Evolutionary conservation across 2,329 filamentous ascomycete genomes (phyloP).

Genomic region (Fusarium sp.): DNA sequence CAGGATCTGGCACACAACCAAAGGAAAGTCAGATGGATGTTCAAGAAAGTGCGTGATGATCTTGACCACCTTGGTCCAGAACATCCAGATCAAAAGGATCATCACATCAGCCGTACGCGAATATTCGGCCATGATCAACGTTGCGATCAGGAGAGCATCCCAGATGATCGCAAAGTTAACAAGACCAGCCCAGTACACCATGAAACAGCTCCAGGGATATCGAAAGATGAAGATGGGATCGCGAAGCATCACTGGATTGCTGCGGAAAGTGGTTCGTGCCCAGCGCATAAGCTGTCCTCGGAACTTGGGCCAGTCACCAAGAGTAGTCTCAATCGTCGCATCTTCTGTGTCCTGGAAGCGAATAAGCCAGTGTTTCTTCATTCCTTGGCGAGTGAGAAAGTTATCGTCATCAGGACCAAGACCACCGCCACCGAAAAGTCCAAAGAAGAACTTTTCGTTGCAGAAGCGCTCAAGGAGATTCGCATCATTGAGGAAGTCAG

Average conservation of each 20-base stretch:
- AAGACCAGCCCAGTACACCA: slow-evolving; percentile 65
- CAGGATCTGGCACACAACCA: slow-evolving; percentile 60
- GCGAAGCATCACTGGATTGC: slow-evolving; percentile 62
- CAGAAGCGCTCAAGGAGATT: slow-evolving; percentile 58
- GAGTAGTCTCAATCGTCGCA: slow-evolving; percentile 61
- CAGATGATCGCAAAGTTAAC: slow-evolving; percentile 67
- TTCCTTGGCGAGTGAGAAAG: slow-evolving; percentile 66
- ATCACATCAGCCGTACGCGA: not conserved
- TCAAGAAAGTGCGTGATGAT: slow-evolving; percentile 62
- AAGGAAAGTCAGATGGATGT: slow-evolving; percentile 62
- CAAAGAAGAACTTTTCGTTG: slow-evolving; percentile 63
- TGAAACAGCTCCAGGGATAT: slow-evolving; percentile 61
- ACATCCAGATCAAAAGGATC: slow-evolving; percentile 56
- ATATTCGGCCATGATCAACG: slow-evolving; percentile 30
- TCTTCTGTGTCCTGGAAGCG: slow-evolving; percentile 64
- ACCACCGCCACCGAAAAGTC: slow-evolving; percentile 48
- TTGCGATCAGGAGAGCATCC: slow-evolving; percentile 57
- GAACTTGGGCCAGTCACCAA: slow-evolving; percentile 64
- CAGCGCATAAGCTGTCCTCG: slow-evolving; percentile 65
- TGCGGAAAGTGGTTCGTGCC: slow-evolving; percentile 68
- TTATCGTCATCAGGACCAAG: slow-evolving; percentile 70
- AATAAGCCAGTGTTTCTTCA: slow-evolving; percentile 62
- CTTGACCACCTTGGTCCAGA: slow-evolving; percentile 68
- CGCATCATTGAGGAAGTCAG: slow-evolving; percentile 58
- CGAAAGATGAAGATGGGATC: slow-evolving; percentile 49